Evolutionary conservation across 192 early-diverging fungal genomes (phyloP), one percentile per base, ranked within the genome.

Genomic region (Rhizoclosmatium sp.): DNA sequence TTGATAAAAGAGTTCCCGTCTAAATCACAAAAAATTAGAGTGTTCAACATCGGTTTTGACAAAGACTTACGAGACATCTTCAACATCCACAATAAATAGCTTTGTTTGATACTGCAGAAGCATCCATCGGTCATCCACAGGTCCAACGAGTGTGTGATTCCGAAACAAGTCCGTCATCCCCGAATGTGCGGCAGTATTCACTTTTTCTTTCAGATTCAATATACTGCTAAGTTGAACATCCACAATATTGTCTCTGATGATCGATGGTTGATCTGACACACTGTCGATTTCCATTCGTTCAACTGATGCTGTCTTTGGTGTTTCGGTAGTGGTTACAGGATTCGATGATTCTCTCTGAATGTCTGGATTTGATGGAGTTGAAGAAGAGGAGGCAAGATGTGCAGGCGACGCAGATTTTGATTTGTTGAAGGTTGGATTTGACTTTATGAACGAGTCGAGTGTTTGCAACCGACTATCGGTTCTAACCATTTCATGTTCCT

Each of bases 1-100:
- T 79, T 99, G 96, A 84, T 97, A 96, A 78, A 99, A 95, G 44
- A 99, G 84, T 61, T 95, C 93, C 70, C 92, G 91, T 81, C 94
- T 95, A 56, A n/a, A 31, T 61, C 40, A 23, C 39, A 16, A 44
- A n/a, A 39, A 73, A 16, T 42, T 21, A 4, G 49, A 39, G 47
- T 1, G 71, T 47, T 84, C 2, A 54, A 45, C 81, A 10, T 16
- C 5, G 60, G 21, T 83, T n/a, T 78, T 69, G 41, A 66, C 12
- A 67, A n/a, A 40, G 21, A 0, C 5, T 59, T 85, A 94, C 93
- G 91, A 92, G 45, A 93, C 73, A 44, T 89, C 87, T 72, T 90
- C 85, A 77, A 92, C 94, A 65, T 99, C 91, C 4, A 97, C 81
- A 86, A 98, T 84, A 75, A 93, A 98, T 3, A 99, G 82, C 64